Evolutionary conservation across 2,329 filamentous ascomycete species (phyloP).

Genomic region (Aspergillus costaricaensis): DNA sequence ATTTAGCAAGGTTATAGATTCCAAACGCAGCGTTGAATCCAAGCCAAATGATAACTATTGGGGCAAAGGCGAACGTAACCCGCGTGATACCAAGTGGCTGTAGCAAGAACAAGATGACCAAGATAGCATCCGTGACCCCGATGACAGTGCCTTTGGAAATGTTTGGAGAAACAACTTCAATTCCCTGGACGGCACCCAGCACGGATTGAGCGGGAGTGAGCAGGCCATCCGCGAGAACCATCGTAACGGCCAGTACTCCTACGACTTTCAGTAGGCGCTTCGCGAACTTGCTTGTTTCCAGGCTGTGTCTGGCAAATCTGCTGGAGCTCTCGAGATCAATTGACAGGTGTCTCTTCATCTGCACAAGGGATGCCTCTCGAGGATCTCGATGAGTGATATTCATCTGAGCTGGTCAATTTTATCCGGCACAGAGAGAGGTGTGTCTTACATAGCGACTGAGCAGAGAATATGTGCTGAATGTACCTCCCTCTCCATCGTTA

Average conservation of each 20-base stretch:
- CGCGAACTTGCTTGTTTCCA: slow-evolving; percentile 51
- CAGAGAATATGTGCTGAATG: slow-evolving; percentile 57
- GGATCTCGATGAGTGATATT: slow-evolving; percentile 58
- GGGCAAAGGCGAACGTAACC: slow-evolving; percentile 53
- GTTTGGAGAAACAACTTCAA: slow-evolving; percentile 50
- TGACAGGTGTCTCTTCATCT: slow-evolving; percentile 50
- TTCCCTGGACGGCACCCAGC: slow-evolving; percentile 57
- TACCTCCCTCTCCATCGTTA: slow-evolving; percentile 61
- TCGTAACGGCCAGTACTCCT: slow-evolving; percentile 56
- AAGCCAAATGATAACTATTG: slow-evolving; percentile 60
- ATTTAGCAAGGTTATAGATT: slow-evolving; percentile 53
- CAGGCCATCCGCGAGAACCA: slow-evolving; percentile 59
- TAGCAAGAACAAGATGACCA: slow-evolving; percentile 55
- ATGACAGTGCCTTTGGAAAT: slow-evolving; percentile 52
- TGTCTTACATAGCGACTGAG: slow-evolving; percentile 53
- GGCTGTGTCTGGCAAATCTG: slow-evolving; percentile 45
- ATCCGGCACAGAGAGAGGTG: background rate
- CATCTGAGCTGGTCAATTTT: slow-evolving; percentile 34
- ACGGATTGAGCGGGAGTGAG: slow-evolving; percentile 61
- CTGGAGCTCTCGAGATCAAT: slow-evolving; percentile 49
- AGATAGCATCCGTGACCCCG: slow-evolving; percentile 55
- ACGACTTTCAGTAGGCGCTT: slow-evolving; percentile 53
- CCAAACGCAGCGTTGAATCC: slow-evolving; percentile 55
- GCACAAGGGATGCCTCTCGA: slow-evolving; percentile 48
- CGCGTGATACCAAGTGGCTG: slow-evolving; percentile 58